phyloP scores from a whole-genome alignment of 2,329 filamentous ascomycete genomes.

The Trichoderma citrinoviride region DNA sequence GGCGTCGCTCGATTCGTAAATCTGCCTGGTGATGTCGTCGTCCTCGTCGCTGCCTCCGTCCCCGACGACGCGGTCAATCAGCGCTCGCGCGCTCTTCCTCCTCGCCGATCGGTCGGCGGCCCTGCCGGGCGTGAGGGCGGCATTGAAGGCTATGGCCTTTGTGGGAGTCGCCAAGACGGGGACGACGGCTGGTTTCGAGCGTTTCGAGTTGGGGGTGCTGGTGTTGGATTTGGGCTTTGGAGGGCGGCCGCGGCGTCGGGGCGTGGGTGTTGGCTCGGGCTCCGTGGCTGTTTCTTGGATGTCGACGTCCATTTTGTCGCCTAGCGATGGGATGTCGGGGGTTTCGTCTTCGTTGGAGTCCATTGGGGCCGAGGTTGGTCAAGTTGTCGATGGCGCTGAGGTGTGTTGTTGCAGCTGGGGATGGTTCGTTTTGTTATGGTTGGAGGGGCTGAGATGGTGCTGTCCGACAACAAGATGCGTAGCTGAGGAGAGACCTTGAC shows the following conservation, averaged over 20 bases:
- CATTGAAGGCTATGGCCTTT: constrained; percentile 34
- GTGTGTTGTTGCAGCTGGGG: not conserved
- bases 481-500: not conserved
- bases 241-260: constrained; percentile 37
- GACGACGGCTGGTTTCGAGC: constrained; percentile 36
- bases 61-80: constrained; percentile 69
- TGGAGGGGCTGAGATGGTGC: not conserved
- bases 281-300: constrained; percentile 5
- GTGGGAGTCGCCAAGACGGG: constrained; percentile 40
- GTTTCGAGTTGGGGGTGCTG: constrained; percentile 40
- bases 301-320: constrained; percentile 12
- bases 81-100: constrained; percentile 74
- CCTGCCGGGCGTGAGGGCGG: constrained; percentile 57
- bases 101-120: constrained; percentile 83
- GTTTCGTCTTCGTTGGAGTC: constrained; percentile 8
- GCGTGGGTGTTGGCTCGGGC: constrained; percentile 29
- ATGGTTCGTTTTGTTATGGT: no score
- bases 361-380: not conserved
- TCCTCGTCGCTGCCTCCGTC: constrained; percentile 67
- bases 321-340: not conserved
- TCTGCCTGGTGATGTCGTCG: constrained; percentile 32
- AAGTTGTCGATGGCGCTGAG: not conserved
- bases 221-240: constrained; percentile 34
- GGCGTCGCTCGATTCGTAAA: constrained; percentile 62
- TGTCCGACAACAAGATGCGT: not conserved